Base-by-base conservation (phyloP, 306 rosid genomes). In the Lathyrus tuberosus region DNA sequence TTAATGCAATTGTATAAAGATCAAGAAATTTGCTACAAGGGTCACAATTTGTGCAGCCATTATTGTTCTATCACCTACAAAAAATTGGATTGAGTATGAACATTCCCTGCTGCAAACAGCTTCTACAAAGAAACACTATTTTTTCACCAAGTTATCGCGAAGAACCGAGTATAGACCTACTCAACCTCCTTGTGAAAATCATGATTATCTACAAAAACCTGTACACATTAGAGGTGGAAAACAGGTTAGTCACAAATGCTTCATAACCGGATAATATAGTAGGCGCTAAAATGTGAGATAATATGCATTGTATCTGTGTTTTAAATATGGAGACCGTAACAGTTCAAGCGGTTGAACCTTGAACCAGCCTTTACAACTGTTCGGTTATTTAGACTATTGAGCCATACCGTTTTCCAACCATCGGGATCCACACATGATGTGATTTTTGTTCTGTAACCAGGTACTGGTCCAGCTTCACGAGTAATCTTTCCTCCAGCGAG, bases 191-290 rank as follows among this genome's bases (percentile, higher is more conserved):
- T 91, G 4, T 64, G 68, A 69, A 91, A 91, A 74, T 91, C 99
- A 41, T 81, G 71, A 81, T 91, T 94, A 83, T 94, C 99, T 80
- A 91, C 96, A 73, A 94, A 94, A 72, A 94, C 99, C 99, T 91
- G 91, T 38, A 77, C 52, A 71, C 33, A 71, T 60, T 30, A n/a
- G 59, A 61, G 48, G 40, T 15, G 6, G 2, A 60, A 43, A 43
- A 53, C 44, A 11, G 6, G 57, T 75, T n/a, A 61, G 57, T 46
- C 30, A 47, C 67, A 54, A 31, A 38, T 67, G 33, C 24, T 53
- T 71, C 62, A 43, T 17, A 17, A 69, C 43, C 26, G 46, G 57
- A 73, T 51, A 51, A 18, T 51, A 18, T 17, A 9, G 57, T 9
- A 18, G 6, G 28, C 28, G 1, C 28, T 51, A 3, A 49, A 51